phyloP scores from a whole-genome alignment of 1,284 basidiomycete genomes.

The Vanrija sp. region DNA sequence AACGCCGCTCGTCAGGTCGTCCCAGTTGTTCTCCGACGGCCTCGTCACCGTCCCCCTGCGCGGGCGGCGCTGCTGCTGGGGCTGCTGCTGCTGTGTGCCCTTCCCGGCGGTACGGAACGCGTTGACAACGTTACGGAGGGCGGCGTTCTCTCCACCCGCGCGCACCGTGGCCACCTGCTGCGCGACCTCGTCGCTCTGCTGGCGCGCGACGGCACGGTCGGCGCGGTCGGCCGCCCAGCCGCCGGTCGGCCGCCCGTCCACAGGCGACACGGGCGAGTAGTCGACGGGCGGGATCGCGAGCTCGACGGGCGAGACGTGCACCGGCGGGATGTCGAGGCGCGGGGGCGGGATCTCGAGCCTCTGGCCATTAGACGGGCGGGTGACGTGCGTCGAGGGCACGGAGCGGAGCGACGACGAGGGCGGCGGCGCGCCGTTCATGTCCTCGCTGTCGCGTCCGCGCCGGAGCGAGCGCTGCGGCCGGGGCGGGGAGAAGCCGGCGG shows the following conservation, averaged over 20 bases:
- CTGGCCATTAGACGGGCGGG: conserved; percentile 18
- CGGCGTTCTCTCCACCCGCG: conserved; percentile 9
- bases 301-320: too few relatives aligned
- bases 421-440: background rate
- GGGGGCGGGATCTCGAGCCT: background rate
- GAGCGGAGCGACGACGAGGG: background rate
- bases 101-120: conserved; percentile 38
- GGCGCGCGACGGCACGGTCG: conserved; percentile 34
- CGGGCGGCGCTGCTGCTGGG: conserved; percentile 7
- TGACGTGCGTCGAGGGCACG: conserved; percentile 14
- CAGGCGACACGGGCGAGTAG: background rate
- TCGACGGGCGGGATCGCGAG: background rate
- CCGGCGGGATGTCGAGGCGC: too few relatives aligned
- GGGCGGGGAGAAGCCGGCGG: background rate
- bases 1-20: conserved; percentile 20
- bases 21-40: conserved; percentile 22
- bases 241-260: conserved; percentile 20
- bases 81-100: conserved; percentile 1
- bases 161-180: conserved; percentile 12
- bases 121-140: conserved; percentile 38
- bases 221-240: conserved; percentile 36
- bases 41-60: conserved; percentile 11
- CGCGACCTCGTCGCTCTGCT: conserved; percentile 20
- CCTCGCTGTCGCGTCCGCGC: conserved; percentile 1
- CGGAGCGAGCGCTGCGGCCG: conserved; percentile 2